A percentile compares a stretch with the other conserved stretches of the same genome.
Conservation (phyloP, 805 yeast genomes). For the Teunomyces barrocoloradensis region DNA sequence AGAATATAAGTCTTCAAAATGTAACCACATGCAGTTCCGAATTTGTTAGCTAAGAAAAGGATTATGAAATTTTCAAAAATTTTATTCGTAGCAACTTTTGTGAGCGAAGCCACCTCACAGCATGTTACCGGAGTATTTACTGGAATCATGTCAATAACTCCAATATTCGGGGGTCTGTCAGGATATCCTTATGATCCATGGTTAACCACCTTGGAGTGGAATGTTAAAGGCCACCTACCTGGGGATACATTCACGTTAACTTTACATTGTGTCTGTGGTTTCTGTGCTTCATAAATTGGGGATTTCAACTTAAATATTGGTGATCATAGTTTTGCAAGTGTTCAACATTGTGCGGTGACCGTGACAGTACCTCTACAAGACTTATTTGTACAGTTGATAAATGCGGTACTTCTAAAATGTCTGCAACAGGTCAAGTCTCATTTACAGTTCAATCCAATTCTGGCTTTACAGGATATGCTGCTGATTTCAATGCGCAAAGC, state of each 20-base stretch:
- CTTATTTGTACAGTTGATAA: conserved; percentile 18
- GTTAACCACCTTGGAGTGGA: conserved; percentile 21
- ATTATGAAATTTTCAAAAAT: background rate
- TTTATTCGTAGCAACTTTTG: background rate
- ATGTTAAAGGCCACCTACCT: conserved; percentile 12
- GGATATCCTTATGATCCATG: conserved; percentile 10
- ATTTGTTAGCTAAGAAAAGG: background rate
- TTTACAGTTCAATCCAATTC: conserved; percentile 15
- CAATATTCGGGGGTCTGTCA: background rate
- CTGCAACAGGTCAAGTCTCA: conserved; percentile 16
- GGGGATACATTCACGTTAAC: conserved; percentile 27
- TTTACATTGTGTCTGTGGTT: conserved; percentile 26
- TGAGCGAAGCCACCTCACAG: background rate
- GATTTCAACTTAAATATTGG: conserved; percentile 9
- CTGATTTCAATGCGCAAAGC: conserved; percentile 9
- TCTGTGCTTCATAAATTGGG: conserved; percentile 6
- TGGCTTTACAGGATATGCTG: conserved; percentile 14
- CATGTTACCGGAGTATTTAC: conserved; percentile 18
- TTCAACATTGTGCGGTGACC: conserved; percentile 5
- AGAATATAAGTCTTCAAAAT: too few relatives aligned
- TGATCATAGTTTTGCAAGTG: conserved; percentile 9
- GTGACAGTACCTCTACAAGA: conserved; percentile 4
- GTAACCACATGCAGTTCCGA: too few relatives aligned
- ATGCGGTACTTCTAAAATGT: conserved; percentile 8
- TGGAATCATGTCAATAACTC: conserved; percentile 10